Evolutionary conservation across 1,284 basidiomycete species (phyloP), one percentile per base, ranked within the genome.

Genomic region (Mycena sp.): DNA sequence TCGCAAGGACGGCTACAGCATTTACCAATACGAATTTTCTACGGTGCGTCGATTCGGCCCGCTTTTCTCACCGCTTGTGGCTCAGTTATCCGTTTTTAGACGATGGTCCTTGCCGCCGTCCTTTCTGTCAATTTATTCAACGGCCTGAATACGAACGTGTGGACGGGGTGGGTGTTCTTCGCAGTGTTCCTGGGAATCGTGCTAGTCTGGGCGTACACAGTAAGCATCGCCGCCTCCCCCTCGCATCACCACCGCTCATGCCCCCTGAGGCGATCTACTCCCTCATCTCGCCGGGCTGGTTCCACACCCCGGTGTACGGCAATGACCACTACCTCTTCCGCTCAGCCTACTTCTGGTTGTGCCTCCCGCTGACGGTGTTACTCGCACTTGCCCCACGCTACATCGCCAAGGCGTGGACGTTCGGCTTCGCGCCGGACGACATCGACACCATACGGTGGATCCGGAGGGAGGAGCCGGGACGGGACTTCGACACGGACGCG

Each of bases 111-210:
- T 58, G 81, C 90, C 1, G 91, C 94, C 12, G 95, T 95, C 57
- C 83, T 94, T 70, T 82, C 85, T 37, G 93, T 92, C 48, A 98
- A 97, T 77, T 72, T 96, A 58, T 99, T 92, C 83, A 94, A 94
- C 69, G 97, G 95, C 21, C 81, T 99, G 50, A 95, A 96, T 74
- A 95, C 93, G 1, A 87, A 86, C 61, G 89, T 91, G 0, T 99
- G 97, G 97, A 98, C 92, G 12, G 91, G 87, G 62, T 99, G 95
- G 94, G 92, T 98, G 12, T 92, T 93, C 76, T 95, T 93, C 68
- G 89, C 89, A 28, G 83, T 98, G 16, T 85, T 87, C 64, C 77
- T 98, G 63, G 98, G 97, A 29, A 88, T 91, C 51, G 75, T 92
- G 12, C 78, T 96, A 29, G 74, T 95, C 44, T 87, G 86, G 80